Evolutionary conservation across 805 yeast species (phyloP), one percentile per base, ranked within the genome.

Genomic region (Kodamaea kakaduensis): DNA sequence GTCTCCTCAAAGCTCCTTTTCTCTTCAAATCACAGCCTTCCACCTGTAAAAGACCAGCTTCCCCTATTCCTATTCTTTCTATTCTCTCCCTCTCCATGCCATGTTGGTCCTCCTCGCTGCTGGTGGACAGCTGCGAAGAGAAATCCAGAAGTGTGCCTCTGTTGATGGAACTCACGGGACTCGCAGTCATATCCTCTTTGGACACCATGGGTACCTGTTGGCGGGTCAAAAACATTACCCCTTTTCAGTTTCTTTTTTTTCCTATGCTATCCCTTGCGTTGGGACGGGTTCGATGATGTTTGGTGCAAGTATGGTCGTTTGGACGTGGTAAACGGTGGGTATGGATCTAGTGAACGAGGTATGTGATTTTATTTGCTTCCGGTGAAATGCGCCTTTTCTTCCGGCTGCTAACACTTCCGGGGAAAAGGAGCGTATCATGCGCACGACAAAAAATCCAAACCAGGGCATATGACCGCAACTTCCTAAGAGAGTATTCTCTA

Each of bases 51-150:
- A n/a, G n/a, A n/a, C n/a, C n/a, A n/a, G n/a, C n/a, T n/a, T n/a
- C n/a, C n/a, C n/a, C n/a, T n/a, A n/a, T n/a, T n/a, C n/a, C n/a
- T n/a, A n/a, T n/a, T n/a, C n/a, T n/a, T n/a, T n/a, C n/a, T n/a
- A n/a, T n/a, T n/a, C n/a, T n/a, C n/a, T n/a, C n/a, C n/a, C n/a
- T n/a, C n/a, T n/a, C n/a, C n/a, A n/a, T n/a, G n/a, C n/a, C n/a
- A n/a, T n/a, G n/a, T n/a, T n/a, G n/a, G n/a, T n/a, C n/a, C n/a
- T n/a, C n/a, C n/a, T n/a, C 30, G 22, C 38, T 35, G 30, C 38
- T 35, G 14, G 33, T 34, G 14, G 37, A 29, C 38, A 35, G 38
- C 17, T 34, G 17, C 9, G 38, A 20, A 10, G 38, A 35, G 10
- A 35, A 35, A 25, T 35, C 38, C 38, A 28, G 33, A 22, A 35